Conservation (phyloP, 202 grass and related monocot species). For the Cymbopogon flexuosus region DNA sequence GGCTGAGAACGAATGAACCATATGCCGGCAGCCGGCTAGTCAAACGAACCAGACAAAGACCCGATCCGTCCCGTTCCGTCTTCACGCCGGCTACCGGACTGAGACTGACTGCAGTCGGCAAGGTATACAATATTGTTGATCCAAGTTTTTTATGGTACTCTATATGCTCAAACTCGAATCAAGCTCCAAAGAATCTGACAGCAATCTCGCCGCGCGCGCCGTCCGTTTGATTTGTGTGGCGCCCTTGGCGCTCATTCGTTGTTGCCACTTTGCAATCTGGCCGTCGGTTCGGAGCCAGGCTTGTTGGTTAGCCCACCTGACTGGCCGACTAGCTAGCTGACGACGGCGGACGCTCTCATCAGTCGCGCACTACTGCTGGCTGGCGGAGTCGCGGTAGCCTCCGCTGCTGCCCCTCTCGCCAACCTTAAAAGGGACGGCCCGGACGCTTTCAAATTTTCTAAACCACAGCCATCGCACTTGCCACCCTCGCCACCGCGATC, state of each 20-base stretch:
- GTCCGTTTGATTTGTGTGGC: neutral
- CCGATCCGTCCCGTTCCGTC: neutral
- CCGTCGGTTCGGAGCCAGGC: neutral
- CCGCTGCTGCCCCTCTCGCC: neutral
- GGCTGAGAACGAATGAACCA: neutral
- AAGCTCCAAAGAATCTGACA: neutral
- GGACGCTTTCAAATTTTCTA: slow-evolving; percentile 30
- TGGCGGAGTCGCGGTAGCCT: neutral
- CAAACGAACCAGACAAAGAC: neutral
- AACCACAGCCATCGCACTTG: neutral
- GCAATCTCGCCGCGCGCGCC: neutral
- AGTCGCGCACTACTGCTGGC: neutral
- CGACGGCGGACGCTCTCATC: neutral
- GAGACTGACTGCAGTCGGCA: neutral
- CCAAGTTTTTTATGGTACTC: neutral
- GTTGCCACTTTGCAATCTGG: neutral
- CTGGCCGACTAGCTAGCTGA: too few relatives aligned
- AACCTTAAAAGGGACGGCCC: slow-evolving; percentile 41
- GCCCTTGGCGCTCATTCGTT: neutral
- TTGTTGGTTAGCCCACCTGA: neutral
- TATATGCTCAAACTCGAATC: neutral
- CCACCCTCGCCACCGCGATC: neutral
- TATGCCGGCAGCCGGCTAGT: neutral
- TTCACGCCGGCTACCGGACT: neutral
- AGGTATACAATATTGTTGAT: neutral